Percentiles rank a stretch among this genome's conserved stretches.
phyloP scores from a whole-genome alignment of 2,329 filamentous ascomycete genomes.

The Neonectria punicea region DNA sequence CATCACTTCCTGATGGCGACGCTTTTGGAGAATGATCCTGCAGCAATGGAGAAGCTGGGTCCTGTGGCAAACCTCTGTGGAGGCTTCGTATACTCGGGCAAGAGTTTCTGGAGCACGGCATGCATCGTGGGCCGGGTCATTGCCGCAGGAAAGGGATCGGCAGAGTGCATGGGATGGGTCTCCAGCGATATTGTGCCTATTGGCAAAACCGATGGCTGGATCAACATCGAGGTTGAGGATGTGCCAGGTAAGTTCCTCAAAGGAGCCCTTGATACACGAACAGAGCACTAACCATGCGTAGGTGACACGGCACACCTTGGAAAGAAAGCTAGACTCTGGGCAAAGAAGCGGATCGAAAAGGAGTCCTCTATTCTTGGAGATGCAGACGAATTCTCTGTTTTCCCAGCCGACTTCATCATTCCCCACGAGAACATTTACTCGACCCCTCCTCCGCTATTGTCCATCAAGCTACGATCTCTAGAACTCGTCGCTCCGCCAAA shows the following conservation, averaged over 20 bases:
- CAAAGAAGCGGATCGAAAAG: constrained; percentile 67
- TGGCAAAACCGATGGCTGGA: constrained; percentile 65
- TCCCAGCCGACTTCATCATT: constrained; percentile 71
- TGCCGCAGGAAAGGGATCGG: constrained; percentile 69
- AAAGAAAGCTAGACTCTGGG: constrained; percentile 69
- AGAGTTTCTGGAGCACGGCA: constrained; percentile 76
- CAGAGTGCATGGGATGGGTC: constrained; percentile 76
- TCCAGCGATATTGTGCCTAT: constrained; percentile 68
- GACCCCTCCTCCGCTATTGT: constrained; percentile 58
- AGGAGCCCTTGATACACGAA: not conserved
- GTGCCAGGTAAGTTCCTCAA: constrained; percentile 56
- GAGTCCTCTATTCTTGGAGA: constrained; percentile 71
- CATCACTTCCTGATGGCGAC: constrained; percentile 74
- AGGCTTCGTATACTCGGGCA: constrained; percentile 70
- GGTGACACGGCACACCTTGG: constrained; percentile 62
- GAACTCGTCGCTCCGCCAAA: constrained; percentile 59
- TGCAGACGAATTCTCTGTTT: constrained; percentile 62
- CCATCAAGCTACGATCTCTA: constrained; percentile 61
- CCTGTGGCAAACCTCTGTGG: constrained; percentile 71
- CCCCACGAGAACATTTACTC: constrained; percentile 66
- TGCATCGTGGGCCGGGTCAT: constrained; percentile 74
- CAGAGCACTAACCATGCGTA: constrained; percentile 41
- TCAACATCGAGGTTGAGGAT: constrained; percentile 66
- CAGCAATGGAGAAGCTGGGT: constrained; percentile 67
- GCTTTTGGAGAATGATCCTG: constrained; percentile 71